Evolutionary conservation across 768 basidiomycete genomes (phyloP).

Genomic region (Pisolithus orientalis): DNA sequence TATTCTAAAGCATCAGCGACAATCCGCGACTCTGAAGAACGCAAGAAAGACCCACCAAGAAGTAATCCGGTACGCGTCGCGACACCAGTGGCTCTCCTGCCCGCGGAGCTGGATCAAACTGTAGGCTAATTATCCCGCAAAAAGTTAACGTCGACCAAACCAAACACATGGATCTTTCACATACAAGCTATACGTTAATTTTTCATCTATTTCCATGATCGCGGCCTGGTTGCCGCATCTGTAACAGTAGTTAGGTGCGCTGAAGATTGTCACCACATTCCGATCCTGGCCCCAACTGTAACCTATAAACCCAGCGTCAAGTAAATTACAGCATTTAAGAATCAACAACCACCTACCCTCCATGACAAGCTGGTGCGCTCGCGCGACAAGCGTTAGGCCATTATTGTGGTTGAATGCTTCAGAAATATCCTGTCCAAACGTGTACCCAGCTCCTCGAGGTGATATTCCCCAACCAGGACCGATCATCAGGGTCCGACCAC

Average conservation of each 20-base stretch:
- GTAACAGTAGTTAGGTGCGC: conserved; percentile 99
- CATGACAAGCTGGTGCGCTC: conserved; percentile 95
- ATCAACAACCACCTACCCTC: conserved; percentile 57
- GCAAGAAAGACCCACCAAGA: conserved; percentile 55
- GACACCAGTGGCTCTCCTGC: conserved; percentile 98
- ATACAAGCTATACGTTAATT: conserved; percentile 89
- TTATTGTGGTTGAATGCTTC: conserved; percentile 99
- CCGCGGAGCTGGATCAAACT: conserved; percentile 99
- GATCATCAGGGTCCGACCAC: conserved; percentile 99
- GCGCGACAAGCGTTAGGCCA: conserved; percentile 89
- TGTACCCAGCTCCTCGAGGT: conserved; percentile 97
- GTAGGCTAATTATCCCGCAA: conserved; percentile 57
- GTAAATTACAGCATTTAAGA: neutral
- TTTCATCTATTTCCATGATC: conserved; percentile 99
- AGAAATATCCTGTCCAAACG: conserved; percentile 98
- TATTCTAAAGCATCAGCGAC: neutral
- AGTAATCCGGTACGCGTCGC: conserved; percentile 90
- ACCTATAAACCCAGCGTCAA: conserved; percentile 34
- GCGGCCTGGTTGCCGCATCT: conserved; percentile 99
- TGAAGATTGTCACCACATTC: conserved; percentile 99
- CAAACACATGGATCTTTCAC: conserved; percentile 25
- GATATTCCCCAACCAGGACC: conserved; percentile 99
- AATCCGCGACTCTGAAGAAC: neutral
- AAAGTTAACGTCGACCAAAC: conserved; percentile 1
- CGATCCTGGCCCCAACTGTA: conserved; percentile 99